Conservation (phyloP, 495 filamentous ascomycete genomes). For the Penicillium salamii region DNA sequence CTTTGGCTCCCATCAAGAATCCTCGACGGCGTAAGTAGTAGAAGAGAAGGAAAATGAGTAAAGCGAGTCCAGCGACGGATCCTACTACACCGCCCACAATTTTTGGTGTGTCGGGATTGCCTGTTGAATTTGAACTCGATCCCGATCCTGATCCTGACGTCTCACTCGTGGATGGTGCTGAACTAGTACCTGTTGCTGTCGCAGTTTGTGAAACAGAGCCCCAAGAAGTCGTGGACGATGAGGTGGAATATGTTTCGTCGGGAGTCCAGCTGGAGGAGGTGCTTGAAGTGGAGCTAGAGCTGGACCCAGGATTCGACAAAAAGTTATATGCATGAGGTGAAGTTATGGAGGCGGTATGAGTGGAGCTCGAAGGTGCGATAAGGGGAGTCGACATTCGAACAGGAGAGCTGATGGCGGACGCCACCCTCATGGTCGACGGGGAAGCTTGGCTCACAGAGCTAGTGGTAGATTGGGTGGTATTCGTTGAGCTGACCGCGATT, state of each 20-base stretch:
- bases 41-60: slow-evolving; percentile 54
- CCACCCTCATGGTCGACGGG: slow-evolving; percentile 6
- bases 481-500: neutral
- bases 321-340: neutral
- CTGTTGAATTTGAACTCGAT: slow-evolving; percentile 19
- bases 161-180: slow-evolving; percentile 16
- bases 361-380: slow-evolving; percentile 8
- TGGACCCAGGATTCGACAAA: slow-evolving; percentile 1
- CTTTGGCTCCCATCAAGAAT: slow-evolving; percentile 22
- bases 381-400: slow-evolving; percentile 14
- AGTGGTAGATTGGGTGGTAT: slow-evolving; percentile 2
- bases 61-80: slow-evolving; percentile 59
- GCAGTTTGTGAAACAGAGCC: slow-evolving; percentile 5
- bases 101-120: slow-evolving; percentile 24
- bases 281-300: neutral
- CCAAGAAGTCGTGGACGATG: slow-evolving; percentile 4
- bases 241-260: slow-evolving; percentile 1
- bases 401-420: slow-evolving; percentile 6
- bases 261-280: neutral
- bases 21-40: slow-evolving; percentile 53
- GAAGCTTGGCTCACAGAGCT: slow-evolving; percentile 4
- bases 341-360: slow-evolving; percentile 2
- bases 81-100: slow-evolving; percentile 67
- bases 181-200: slow-evolving; percentile 8
- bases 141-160: slow-evolving; percentile 16